Conservation (phyloP, 1,284 basidiomycete genomes). For the Leccinum idahoense region DNA sequence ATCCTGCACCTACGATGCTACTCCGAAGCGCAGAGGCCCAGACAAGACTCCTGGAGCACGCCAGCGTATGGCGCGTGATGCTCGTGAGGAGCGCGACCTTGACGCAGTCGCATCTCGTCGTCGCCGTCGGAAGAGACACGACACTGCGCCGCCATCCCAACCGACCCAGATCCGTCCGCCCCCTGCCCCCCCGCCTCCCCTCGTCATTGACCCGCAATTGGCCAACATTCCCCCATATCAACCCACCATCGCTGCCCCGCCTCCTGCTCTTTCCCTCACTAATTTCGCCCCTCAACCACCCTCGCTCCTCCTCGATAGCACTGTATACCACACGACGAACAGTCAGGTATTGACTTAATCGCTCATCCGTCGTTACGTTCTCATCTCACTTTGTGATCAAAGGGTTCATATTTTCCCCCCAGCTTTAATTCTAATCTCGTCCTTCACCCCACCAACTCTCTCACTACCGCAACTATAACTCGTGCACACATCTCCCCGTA, state of each 20-base stretch:
- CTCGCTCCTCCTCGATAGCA: constrained; percentile 2
- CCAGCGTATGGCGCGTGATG: constrained; percentile 46
- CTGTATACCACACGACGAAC: constrained; percentile 14
- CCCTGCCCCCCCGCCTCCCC: constrained; percentile 5
- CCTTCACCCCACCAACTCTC: constrained; percentile 1
- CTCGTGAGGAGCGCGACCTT: constrained; percentile 23
- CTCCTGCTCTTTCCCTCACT: background rate
- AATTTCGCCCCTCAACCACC: constrained; percentile 5
- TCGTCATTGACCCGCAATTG: constrained; percentile 25
- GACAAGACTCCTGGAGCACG: constrained; percentile 71
- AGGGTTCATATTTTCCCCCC: constrained; percentile 14
- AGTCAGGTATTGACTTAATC: constrained; percentile 30
- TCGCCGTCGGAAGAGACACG: constrained; percentile 32
- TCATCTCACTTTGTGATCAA: constrained; percentile 22
- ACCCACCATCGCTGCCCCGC: background rate
- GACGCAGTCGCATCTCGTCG: constrained; percentile 28
- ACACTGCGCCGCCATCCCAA: constrained; percentile 3
- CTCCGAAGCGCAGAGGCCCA: constrained; percentile 71
- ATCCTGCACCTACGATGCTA: constrained; percentile 57
- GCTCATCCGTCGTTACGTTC: constrained; percentile 18
- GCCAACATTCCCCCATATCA: constrained; percentile 13
- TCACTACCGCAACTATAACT: background rate
- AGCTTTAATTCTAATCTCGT: constrained; percentile 5
- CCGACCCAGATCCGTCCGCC: constrained; percentile 4
- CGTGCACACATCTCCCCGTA: constrained; percentile 9